Evolutionary conservation across 805 yeast species (phyloP), one percentile per base, ranked within the genome.

Genomic region (Saccharomyces paradoxus): DNA sequence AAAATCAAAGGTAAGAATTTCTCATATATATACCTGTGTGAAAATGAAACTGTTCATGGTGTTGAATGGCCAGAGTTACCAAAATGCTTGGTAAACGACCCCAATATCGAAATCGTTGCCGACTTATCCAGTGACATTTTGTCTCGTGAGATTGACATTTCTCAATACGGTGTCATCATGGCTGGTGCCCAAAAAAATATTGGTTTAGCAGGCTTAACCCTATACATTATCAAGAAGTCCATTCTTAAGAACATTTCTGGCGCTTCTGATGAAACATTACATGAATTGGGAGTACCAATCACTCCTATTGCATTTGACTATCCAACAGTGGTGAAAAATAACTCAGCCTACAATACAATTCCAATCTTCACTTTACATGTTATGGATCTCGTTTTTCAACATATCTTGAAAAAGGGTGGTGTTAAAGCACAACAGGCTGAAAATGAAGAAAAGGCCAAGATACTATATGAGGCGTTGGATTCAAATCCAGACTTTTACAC

Each of bases 181-280:
- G 99, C 97, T 21, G 99, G 99, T 58, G 99, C 98, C 28, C 99
- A 94, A 74, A 94, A 94, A 74, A 94, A 94, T 71, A 89, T 94
- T 67, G 99, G 99, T 53, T 76, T 94, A 66, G 97, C 99, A 9
- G 99, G 99, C 41, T 81, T 94, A 60, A 86, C 97, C 14, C 78
- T 94, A 58, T 92, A 90, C 71, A 92, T 94, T 64, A 84, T 91
- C 71, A 89, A 88, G 72, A 92, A 90, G 70, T 67, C 84, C 1
- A 77, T 94, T 53, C 73, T 94, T 28, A 86, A 83, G 28, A 82
- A 69, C 48, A 69, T 69, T 52, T 52, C 59, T 2, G 58, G 82
- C 59, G 82, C 89, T 3, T 61, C 81, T 2, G 87, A 82, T 59
- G 85, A 75, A 1, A 83, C 82, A 60, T 75, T 90, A 62, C 75